Percentiles rank a stretch among this genome's conserved stretches.
These are phyloP conservation scores for Abrus pulchellus DNA, from an alignment of 306 rosid species.

Conservation along the genomic window DNA sequence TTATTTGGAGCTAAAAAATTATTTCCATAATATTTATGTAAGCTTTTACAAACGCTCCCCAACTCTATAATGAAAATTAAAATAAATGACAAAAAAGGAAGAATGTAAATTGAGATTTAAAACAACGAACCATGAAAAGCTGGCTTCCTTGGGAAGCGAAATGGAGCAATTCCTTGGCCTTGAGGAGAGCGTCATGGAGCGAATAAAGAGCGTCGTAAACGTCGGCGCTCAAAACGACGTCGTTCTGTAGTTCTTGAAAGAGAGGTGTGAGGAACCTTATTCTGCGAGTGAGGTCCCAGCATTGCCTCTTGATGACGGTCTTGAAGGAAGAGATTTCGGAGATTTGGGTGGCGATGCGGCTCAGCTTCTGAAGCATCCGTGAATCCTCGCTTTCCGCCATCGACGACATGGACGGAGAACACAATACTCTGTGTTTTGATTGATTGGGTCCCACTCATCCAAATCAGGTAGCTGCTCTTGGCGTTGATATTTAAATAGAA, in stretches of 20 bases:
- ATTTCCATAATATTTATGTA: no score
- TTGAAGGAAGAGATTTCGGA: constrained; percentile 42
- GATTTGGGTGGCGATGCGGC: constrained; percentile 34
- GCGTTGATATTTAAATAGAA: no score
- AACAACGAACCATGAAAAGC: constrained; percentile 50
- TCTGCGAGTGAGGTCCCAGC: constrained; percentile 50
- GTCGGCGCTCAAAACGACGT: not conserved
- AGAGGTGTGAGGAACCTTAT: constrained; percentile 52
- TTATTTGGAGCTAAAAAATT: no score
- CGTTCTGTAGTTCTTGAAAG: constrained; percentile 43
- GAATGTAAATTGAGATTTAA: not conserved
- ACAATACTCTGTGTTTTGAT: no score
- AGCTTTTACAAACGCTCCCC: no score
- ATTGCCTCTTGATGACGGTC: constrained; percentile 44
- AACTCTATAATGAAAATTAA: no score
- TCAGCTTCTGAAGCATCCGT: constrained; percentile 31
- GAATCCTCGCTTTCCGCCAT: constrained; percentile 31
- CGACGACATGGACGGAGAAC: not conserved
- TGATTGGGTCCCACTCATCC: no score
- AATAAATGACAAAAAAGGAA: no score
- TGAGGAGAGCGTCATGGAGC: constrained; percentile 28
- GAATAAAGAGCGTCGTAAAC: constrained; percentile 17
- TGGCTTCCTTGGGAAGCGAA: constrained; percentile 48
- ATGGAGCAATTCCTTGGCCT: constrained; percentile 46
- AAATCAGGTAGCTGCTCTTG: no score